Evolutionary conservation across 2,329 filamentous ascomycete genomes (phyloP), one percentile per base, ranked within the genome.

Genomic region (Aspergillus phoenicis): DNA sequence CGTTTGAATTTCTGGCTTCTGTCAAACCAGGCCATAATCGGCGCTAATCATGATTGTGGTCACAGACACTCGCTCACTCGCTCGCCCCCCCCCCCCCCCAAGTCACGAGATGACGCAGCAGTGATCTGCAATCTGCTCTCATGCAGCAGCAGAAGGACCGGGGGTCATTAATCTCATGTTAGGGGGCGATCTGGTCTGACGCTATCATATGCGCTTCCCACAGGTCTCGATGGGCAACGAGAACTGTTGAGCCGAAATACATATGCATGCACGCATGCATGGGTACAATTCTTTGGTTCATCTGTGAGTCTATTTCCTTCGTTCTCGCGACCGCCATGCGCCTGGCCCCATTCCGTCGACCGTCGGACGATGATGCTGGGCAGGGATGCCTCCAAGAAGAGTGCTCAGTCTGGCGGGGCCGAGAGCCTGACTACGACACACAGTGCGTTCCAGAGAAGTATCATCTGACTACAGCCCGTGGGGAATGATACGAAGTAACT

Each of bases 91-190:
- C 10, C 10, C 28, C 33, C 11, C 10, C 33, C 60, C 57, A 62
- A 63, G 60, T 66, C 62, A 64, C 62, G 59, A 63, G 65, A 62
- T 67, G 62, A 66, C 65, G 66, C 65, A 67, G 58, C 56, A 63
- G 59, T 64, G 39, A 43, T 58, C 59, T 58, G 41, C 59, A 63
- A 55, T 59, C 33, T 54, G 41, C 61, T 60, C 56, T 57, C 60
- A 65, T 65, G 64, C 66, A 66, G 54, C 59, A 60, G 49, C 57
- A 58, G 38, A 47, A 52, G 52, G 26, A 52, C 41, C 52, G 54
- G 56, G 33, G 47, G 47, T 51, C 47, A 51, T 51, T 51, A 51
- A 30, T 33, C 26, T 8, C 28, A 67, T 66, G 66, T 62, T 64
- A 67, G 65, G 66, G 64, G 65, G 33, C 52, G 49, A 49, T 43